Conservation (phyloP, 768 basidiomycete species). For the Kwoniella mangroviensis region DNA sequence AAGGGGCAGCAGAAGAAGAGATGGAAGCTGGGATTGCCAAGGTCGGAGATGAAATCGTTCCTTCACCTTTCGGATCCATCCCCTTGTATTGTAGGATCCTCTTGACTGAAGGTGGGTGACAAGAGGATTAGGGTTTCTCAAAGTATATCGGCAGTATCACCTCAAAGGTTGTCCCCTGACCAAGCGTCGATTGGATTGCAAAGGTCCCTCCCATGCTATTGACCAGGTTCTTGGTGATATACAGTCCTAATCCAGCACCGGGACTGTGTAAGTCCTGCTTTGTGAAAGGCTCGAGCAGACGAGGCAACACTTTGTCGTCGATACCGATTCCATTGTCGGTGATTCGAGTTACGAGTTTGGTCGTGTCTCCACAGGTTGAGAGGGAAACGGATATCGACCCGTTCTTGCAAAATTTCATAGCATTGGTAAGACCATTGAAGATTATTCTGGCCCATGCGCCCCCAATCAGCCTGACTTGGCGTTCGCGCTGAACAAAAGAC, state of each 20-base stretch:
- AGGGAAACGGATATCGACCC: slow-evolving; percentile 33
- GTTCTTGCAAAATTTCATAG: slow-evolving; percentile 32
- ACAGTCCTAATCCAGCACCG: slow-evolving; percentile 50
- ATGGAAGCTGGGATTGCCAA: no score
- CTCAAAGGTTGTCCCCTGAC: slow-evolving; percentile 34
- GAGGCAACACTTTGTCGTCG: slow-evolving; percentile 17
- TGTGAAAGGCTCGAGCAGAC: slow-evolving; percentile 46
- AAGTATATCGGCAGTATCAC: slow-evolving; percentile 30
- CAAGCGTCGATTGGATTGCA: slow-evolving; percentile 14
- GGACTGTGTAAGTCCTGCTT: slow-evolving; percentile 37
- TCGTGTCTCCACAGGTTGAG: background rate
- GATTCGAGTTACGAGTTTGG: slow-evolving; percentile 23
- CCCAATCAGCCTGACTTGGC: background rate
- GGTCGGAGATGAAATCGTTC: background rate
- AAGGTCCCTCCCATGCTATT: slow-evolving; percentile 40
- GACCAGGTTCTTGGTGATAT: slow-evolving; percentile 40
- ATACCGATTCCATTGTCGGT: slow-evolving; percentile 41
- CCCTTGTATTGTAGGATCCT: background rate
- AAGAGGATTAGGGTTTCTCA: background rate
- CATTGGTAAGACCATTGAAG: slow-evolving; percentile 46
- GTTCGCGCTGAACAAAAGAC: background rate
- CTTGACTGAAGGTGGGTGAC: background rate
- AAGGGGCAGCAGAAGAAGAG: background rate
- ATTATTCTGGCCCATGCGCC: slow-evolving; percentile 29
- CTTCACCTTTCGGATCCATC: background rate